Base-by-base conservation (phyloP, 176 grass and related monocot genomes). In the Oryza officinalis region DNA sequence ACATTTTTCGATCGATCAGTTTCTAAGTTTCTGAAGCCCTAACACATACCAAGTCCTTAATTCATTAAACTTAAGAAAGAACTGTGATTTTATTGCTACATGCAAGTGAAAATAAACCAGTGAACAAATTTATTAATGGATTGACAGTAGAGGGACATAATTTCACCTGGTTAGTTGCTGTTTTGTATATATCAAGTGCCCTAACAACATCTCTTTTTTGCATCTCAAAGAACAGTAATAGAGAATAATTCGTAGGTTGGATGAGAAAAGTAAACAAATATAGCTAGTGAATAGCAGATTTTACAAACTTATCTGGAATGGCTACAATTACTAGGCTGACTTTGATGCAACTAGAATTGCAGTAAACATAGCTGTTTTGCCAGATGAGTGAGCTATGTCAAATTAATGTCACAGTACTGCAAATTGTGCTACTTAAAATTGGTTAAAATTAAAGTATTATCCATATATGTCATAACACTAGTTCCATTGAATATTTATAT, bases 131-230 rank as follows among this genome's bases (percentile, higher is more conserved):
- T 47, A 28, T 28, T 41, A 27, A 67, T 50, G 43, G 41, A 75
- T 66, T 41, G 8, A 22, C 27, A 66, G 38, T 10, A 65, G 11
- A 26, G 61, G 44, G 4, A 31, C 64, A 82, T 27, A 27, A 57
- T 28, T 80, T 80, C 92, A 96, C 97, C 97, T 99, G 97, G 40
- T 92, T 89, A 87, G 88, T 93, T 86, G 93, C 89, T 89, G 91
- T 92, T 91, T 87, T 94, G 78, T 99, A 99, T 87, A 99, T 82
- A 80, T 99, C 97, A 65, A 99, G 93, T 71, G 97, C 97, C 84
- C 91, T 90, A 74, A 99, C 15, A 67, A 93, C 97, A 76, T 96
- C 93, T 80, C 85, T 95, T 32, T 93, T 87, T 89, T 94, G 91
- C 97, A 99, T 96, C 67, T 99, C 93, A 85, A 99, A 99, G 86